Evolutionary conservation across 2,329 filamentous ascomycete genomes (phyloP).

Genomic region (Lasiodiplodia sp.): DNA sequence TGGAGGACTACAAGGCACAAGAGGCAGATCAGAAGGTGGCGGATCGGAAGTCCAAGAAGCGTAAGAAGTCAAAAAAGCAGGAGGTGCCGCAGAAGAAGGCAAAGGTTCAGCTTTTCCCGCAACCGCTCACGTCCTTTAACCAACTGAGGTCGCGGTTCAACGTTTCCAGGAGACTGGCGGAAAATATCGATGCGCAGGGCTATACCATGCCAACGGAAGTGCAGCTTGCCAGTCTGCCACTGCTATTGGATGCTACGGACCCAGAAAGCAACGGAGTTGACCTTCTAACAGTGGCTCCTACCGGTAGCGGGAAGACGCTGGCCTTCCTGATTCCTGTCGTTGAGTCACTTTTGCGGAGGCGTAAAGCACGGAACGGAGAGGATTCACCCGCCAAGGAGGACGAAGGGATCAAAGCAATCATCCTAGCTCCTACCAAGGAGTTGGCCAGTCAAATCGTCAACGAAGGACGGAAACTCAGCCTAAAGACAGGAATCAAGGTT

Average conservation of each 20-base stretch:
- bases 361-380: constrained; percentile 33
- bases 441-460: constrained; percentile 59
- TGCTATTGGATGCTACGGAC: constrained; percentile 58
- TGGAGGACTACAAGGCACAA: constrained; percentile 60
- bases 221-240: constrained; percentile 83
- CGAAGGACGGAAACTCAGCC: constrained; percentile 82
- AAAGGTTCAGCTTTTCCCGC: constrained; percentile 70
- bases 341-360: constrained; percentile 66
- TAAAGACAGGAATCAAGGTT: constrained; percentile 79
- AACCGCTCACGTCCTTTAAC: constrained; percentile 78
- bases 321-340: constrained; percentile 90
- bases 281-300: constrained; percentile 88
- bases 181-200: constrained; percentile 83
- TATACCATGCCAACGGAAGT: constrained; percentile 92
- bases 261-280: constrained; percentile 61
- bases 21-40: constrained; percentile 58
- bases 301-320: constrained; percentile 94
- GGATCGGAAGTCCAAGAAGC: constrained; percentile 61
- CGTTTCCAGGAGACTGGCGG: constrained; percentile 75
- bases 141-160: constrained; percentile 74
- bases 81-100: constrained; percentile 46
- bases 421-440: constrained; percentile 60
- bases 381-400: background rate
- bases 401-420: constrained; percentile 44
- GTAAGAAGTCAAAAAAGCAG: constrained; percentile 47